phyloP scores from a whole-genome alignment of 1,139 yeast species.

The Pichia sp. region DNA sequence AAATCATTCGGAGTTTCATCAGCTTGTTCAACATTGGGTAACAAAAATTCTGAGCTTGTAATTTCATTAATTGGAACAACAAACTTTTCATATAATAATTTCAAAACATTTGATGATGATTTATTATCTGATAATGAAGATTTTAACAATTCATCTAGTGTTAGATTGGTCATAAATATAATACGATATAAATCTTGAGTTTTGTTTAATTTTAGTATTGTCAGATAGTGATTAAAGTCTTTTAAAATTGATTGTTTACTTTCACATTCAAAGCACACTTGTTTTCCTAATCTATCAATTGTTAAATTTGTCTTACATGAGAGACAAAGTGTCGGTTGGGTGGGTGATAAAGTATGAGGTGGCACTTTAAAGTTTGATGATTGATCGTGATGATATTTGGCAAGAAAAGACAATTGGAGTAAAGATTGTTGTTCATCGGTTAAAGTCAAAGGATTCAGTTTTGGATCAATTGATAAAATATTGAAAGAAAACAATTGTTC shows the following conservation, averaged over 20 bases:
- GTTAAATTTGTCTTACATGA: conserved; percentile 12
- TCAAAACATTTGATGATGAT: conserved; percentile 20
- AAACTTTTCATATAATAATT: conserved; percentile 24
- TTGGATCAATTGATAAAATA: conserved; percentile 20
- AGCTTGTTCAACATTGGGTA: conserved; percentile 9
- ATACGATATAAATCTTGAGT: conserved; percentile 22
- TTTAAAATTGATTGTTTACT: conserved; percentile 20
- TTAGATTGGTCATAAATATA: conserved; percentile 19
- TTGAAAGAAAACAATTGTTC: conserved; percentile 20
- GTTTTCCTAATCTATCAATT: conserved; percentile 12
- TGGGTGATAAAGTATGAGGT: conserved; percentile 14
- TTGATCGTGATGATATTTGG: conserved; percentile 21
- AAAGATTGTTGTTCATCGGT: conserved; percentile 20
- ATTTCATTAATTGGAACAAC: conserved; percentile 25
- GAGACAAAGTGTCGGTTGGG: conserved; percentile 12
- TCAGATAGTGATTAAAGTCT: conserved; percentile 21
- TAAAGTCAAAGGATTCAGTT: conserved; percentile 19
- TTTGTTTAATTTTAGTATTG: conserved; percentile 21
- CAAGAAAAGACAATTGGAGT: conserved; percentile 18
- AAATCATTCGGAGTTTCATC: conserved; percentile 1
- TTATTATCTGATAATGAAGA: conserved; percentile 20
- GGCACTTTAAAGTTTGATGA: conserved; percentile 8
- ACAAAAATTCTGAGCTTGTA: conserved; percentile 25
- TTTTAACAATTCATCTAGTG: conserved; percentile 19
- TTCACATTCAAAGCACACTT: conserved; percentile 23